phyloP scores from a whole-genome alignment of 768 basidiomycete genomes.

The Lentinus tigrinus region DNA sequence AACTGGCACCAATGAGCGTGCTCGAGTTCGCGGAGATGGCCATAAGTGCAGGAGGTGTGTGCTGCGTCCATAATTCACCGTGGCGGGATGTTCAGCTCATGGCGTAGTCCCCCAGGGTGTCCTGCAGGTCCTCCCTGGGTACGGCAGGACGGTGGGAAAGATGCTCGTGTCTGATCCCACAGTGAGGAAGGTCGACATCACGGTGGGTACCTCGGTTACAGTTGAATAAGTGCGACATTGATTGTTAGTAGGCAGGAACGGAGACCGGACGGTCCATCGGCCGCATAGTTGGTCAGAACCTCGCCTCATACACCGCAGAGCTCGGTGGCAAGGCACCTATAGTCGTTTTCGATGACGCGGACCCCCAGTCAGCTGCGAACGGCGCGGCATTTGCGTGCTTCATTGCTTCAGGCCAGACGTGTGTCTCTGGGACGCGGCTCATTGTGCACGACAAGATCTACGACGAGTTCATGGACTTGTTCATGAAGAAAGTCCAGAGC shows the following conservation, averaged over 20 bases:
- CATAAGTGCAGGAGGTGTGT: conserved; percentile 62
- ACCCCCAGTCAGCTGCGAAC: conserved; percentile 72
- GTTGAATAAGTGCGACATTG: not conserved
- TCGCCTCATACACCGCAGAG: conserved; percentile 79
- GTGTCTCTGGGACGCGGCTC: conserved; percentile 87
- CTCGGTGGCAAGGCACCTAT: conserved; percentile 88
- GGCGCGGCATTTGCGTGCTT: conserved; percentile 84
- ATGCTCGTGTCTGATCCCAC: conserved; percentile 63
- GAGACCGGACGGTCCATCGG: conserved; percentile 75
- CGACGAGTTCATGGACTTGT: conserved; percentile 59
- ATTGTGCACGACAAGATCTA: conserved; percentile 71
- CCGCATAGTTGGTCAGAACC: conserved; percentile 67
- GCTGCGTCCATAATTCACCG: not conserved
- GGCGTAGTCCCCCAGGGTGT: conserved; percentile 72
- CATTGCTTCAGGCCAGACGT: conserved; percentile 86
- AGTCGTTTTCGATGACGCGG: conserved; percentile 76
- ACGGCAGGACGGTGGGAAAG: conserved; percentile 61
- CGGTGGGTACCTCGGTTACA: conserved; percentile 43
- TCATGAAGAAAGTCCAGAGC: conserved; percentile 60
- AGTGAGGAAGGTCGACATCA: conserved; percentile 81
- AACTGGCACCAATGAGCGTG: conserved; percentile 79
- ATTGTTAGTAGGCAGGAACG: conserved; percentile 62
- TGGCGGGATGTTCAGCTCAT: not conserved
- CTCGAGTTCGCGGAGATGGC: conserved; percentile 73
- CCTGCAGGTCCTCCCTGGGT: conserved; percentile 72